These are phyloP conservation scores for Malbranchea cinnamomea DNA, from an alignment of 2,329 filamentous ascomycete genomes.

Conservation along the genomic window DNA sequence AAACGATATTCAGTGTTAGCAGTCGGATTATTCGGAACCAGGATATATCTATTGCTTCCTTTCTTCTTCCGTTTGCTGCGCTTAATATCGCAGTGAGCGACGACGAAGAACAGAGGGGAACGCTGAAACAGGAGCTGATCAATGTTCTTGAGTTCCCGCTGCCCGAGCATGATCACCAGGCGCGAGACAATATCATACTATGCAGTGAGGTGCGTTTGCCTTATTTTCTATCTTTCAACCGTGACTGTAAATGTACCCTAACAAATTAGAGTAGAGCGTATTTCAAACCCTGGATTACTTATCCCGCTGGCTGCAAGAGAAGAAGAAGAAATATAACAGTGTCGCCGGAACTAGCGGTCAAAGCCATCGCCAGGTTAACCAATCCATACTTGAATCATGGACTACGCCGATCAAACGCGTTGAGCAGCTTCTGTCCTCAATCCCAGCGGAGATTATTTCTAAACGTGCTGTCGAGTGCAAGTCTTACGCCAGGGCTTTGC, in stretches of 20 bases:
- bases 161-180: constrained; percentile 37
- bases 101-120: constrained; percentile 45
- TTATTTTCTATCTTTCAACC: neutral
- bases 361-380: constrained; percentile 14
- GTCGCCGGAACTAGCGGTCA: constrained; percentile 16
- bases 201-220: constrained; percentile 61
- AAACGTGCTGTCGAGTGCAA: constrained; percentile 82
- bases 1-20: constrained; percentile 66
- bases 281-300: constrained; percentile 87
- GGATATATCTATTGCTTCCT: constrained; percentile 72
- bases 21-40: constrained; percentile 71
- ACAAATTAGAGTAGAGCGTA: constrained; percentile 45
- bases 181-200: constrained; percentile 62
- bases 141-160: constrained; percentile 54
- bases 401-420: constrained; percentile 43
- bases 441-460: constrained; percentile 60
- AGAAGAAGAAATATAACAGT: constrained; percentile 38
- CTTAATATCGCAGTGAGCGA: constrained; percentile 70
- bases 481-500: constrained; percentile 80
- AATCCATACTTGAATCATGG: constrained; percentile 19
- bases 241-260: constrained; percentile 4
- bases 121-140: constrained; percentile 59
- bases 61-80: constrained; percentile 74
- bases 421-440: constrained; percentile 53
- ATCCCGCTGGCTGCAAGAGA: constrained; percentile 75